Evolutionary conservation across 148 eudicot species (phyloP).

Genomic region (Chenopodium berlandieri): DNA sequence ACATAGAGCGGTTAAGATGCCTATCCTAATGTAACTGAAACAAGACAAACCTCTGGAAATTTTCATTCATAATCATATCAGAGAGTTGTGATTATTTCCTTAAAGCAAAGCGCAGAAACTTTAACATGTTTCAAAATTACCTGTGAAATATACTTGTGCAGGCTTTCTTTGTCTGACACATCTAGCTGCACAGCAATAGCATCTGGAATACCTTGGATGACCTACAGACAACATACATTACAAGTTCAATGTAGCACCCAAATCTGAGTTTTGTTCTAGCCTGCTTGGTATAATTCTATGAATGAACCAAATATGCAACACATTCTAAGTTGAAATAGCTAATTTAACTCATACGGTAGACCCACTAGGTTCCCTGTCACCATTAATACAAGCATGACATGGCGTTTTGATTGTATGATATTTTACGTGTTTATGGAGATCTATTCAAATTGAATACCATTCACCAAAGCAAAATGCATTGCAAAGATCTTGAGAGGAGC

Average conservation of each 20-base stretch:
- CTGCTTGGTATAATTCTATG: neutral
- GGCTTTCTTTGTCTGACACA: constrained; percentile 53
- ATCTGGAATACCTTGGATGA: constrained; percentile 71
- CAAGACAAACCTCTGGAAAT: neutral
- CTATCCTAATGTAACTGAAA: neutral
- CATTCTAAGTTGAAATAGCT: neutral
- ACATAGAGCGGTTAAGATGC: neutral
- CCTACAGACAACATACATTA: constrained; percentile 38
- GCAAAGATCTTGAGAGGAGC: neutral
- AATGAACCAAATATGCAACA: neutral
- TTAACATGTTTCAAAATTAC: constrained; percentile 27
- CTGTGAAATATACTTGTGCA: constrained; percentile 64
- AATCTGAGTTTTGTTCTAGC: neutral
- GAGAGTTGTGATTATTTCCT: neutral
- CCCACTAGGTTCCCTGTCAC: neutral
- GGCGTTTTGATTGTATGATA: neutral
- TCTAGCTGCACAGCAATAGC: constrained; percentile 90
- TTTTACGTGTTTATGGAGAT: neutral
- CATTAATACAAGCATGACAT: neutral
- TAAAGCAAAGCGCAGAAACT: neutral
- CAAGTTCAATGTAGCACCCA: neutral
- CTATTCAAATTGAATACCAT: neutral
- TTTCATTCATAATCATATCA: neutral
- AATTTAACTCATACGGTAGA: neutral
- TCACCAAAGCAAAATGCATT: neutral